Percentiles rank a stretch among this genome's conserved stretches.
phyloP scores from a whole-genome alignment of 345 rosid genomes.

The Brassica nigra region DNA sequence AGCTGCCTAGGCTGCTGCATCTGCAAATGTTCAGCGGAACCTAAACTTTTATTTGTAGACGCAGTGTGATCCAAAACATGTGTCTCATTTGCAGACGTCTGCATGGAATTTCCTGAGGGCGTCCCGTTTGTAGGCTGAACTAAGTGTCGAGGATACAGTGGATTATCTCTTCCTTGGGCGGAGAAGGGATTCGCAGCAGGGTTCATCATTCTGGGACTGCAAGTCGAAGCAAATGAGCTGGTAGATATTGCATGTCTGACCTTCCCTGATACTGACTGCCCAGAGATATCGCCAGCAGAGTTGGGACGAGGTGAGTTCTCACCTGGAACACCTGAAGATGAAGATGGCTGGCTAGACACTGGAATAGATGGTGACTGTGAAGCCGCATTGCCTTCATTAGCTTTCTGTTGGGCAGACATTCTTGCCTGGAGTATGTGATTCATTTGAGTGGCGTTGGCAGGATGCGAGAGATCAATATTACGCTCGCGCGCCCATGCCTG shows the following conservation, averaged over 20 bases:
- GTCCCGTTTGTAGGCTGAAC: constrained; percentile 63
- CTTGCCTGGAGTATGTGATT: constrained; percentile 82
- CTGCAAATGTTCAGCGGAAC: constrained; percentile 60
- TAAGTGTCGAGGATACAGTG: constrained; percentile 57
- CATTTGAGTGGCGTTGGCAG: constrained; percentile 86
- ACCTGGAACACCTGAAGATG: constrained; percentile 67
- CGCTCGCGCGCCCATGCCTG: constrained; percentile 89
- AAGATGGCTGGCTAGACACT: constrained; percentile 66
- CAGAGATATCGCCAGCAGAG: constrained; percentile 77
- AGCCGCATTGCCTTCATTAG: constrained; percentile 59
- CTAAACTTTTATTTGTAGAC: constrained; percentile 50
- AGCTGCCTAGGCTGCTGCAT: constrained; percentile 65
- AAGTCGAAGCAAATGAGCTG: constrained; percentile 59
- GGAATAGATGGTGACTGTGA: constrained; percentile 58
- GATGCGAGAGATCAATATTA: constrained; percentile 87
- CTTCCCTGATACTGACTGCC: constrained; percentile 76
- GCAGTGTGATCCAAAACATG: constrained; percentile 60
- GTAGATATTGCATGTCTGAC: constrained; percentile 53
- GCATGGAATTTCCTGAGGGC: constrained; percentile 70
- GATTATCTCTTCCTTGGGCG: constrained; percentile 68
- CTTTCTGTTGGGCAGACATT: constrained; percentile 78
- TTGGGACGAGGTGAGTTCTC: constrained; percentile 75
- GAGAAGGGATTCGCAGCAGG: constrained; percentile 61
- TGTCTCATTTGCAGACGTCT: constrained; percentile 53
- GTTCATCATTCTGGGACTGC: constrained; percentile 52